A percentile compares a stretch with the other conserved stretches of the same genome.
phyloP scores from a whole-genome alignment of 768 basidiomycete species.

The Pleurotus sapidus region DNA sequence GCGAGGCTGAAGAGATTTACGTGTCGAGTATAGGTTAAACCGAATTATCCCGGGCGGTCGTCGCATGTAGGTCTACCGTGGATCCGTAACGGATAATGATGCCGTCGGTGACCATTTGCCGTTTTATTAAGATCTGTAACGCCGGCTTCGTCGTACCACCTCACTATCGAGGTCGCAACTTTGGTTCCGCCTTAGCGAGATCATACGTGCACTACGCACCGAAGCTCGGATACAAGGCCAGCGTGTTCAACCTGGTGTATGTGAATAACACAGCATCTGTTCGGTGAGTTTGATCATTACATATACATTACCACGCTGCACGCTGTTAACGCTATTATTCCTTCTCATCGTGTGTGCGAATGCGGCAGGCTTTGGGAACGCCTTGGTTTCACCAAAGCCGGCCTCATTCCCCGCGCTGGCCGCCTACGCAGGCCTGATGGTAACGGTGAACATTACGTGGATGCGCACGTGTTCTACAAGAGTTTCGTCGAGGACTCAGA shows the following conservation, averaged over 20 bases:
- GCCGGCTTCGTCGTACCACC: constrained; percentile 83
- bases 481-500: constrained; percentile 38
- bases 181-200: constrained; percentile 69
- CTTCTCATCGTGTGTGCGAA: background rate
- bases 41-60: constrained; percentile 87
- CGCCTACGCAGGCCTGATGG: constrained; percentile 66
- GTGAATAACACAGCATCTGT: constrained; percentile 77
- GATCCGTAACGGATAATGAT: background rate
- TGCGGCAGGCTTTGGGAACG: constrained; percentile 73
- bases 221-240: constrained; percentile 68
- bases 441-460: constrained; percentile 80
- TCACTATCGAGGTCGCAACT: constrained; percentile 56
- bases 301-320: constrained; percentile 1
- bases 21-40: constrained; percentile 56
- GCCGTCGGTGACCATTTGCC: background rate
- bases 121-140: constrained; percentile 67
- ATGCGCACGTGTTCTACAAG: constrained; percentile 85
- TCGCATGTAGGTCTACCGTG: constrained; percentile 64
- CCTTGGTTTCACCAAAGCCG: constrained; percentile 76
- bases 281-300: constrained; percentile 36
- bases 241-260: constrained; percentile 92
- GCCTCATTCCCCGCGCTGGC: constrained; percentile 75
- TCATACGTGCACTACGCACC: constrained; percentile 85
- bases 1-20: background rate
- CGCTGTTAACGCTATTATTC: background rate